A percentile compares a stretch with the other conserved stretches of the same genome.
phyloP scores from a whole-genome alignment of 305 asterid genomes.

The Ilex paraguariensis region DNA sequence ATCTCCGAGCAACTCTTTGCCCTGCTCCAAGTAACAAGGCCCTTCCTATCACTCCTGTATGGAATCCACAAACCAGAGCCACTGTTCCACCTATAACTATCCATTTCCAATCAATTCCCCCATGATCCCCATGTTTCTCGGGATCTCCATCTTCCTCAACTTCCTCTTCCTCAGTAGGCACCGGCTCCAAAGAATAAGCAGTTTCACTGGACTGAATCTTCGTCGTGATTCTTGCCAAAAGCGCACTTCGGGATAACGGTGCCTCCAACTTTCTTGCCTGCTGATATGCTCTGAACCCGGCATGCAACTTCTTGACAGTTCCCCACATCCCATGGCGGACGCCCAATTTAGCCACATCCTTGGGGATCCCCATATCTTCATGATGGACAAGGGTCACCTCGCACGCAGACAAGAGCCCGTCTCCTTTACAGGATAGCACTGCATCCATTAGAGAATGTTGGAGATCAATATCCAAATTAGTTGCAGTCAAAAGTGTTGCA shows the following conservation, averaged over 20 bases:
- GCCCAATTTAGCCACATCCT: slow-evolving; percentile 85
- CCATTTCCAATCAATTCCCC: slow-evolving; percentile 75
- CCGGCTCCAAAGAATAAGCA: slow-evolving; percentile 23
- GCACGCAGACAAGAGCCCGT: slow-evolving; percentile 69
- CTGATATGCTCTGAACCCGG: slow-evolving; percentile 79
- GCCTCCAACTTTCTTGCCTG: slow-evolving; percentile 50
- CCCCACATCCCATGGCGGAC: slow-evolving; percentile 99
- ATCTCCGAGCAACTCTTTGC: slow-evolving; percentile 57
- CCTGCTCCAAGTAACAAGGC: slow-evolving; percentile 70
- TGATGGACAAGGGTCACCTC: slow-evolving; percentile 81
- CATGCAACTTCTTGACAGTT: slow-evolving; percentile 79
- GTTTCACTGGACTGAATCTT: slow-evolving; percentile 23
- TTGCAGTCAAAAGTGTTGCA: no score
- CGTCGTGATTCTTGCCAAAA: slow-evolving; percentile 51
- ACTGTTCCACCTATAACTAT: slow-evolving; percentile 74
- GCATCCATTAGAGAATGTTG: slow-evolving; percentile 10
- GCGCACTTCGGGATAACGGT: slow-evolving; percentile 50
- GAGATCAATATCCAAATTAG: no score
- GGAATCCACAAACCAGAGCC: slow-evolving; percentile 68
- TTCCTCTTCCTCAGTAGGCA: slow-evolving; percentile 22
- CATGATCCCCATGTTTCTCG: slow-evolving; percentile 17
- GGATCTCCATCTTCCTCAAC: slow-evolving; percentile 14
- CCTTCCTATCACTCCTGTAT: slow-evolving; percentile 64
- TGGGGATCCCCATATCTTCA: slow-evolving; percentile 97
- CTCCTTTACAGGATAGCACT: slow-evolving; percentile 77